Base-by-base conservation (phyloP, 176 grass and related monocot genomes). In the Urochloa ruziziensis region DNA sequence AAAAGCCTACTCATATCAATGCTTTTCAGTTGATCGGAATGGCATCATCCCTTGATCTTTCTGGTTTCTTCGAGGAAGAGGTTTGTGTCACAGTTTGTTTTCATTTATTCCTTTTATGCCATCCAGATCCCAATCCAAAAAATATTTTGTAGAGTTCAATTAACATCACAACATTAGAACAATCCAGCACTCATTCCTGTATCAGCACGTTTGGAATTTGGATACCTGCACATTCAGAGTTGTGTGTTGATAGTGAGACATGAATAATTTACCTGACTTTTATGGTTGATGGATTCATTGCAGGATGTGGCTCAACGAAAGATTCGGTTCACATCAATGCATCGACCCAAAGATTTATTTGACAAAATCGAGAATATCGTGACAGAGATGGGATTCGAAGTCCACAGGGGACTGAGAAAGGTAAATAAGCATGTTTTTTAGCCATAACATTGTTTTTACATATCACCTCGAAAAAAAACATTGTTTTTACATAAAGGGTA, bases 1-100 rank as follows among this genome's bases (percentile, higher is more conserved):
- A 63, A 82, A 90, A 86, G 85, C 83, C 78, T 69, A 79, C 85
- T 48, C 86, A 84, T 61, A 94, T 97, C 64, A 97, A 97, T 58
- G 94, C 94, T 60, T 97, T 97, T 86, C 79, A 97, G 84, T 57
- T 97, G 58, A 97, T 97, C n/a, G 89, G 94, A 67, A 97, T 97
- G 94, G 86, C 94, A 36, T 88, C 91, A 48, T 83, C 89, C 21
- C 91, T 97, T 33, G 94, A 97, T 82, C 91, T 97, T 78, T 97
- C 94, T 40, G 91, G 94, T 39, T 90, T 97, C 46, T 97, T 97
- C 32, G 94, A 97, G 67, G 89, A 97, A 92, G 94, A 97, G 94
- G 94, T 97, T 44, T 19, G 80, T 74, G 59, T 97, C 73, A 66
- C 49, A 30, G 4, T 47, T 44, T 66, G 39, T 80, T 80, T 70